Evolutionary conservation across 345 rosid genomes (phyloP).

Genomic region (Brassica nigra): DNA sequence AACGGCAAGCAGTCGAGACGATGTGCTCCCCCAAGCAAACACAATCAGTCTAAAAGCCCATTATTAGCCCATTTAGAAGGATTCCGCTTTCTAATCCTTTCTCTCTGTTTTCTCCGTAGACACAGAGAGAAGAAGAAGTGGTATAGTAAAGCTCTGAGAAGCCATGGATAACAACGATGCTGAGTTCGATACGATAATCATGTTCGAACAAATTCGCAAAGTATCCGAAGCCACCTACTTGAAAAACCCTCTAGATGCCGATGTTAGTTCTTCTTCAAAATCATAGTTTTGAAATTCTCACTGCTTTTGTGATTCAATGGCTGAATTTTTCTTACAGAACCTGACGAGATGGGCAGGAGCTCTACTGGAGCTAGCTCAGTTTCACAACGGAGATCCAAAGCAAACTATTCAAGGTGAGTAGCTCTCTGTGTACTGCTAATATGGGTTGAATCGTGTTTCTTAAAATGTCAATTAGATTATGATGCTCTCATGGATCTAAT

Average conservation of each 20-base stretch:
- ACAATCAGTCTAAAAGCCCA: slow-evolving; percentile 2
- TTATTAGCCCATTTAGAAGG: slow-evolving; percentile 1
- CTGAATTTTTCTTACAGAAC: slow-evolving; percentile 47
- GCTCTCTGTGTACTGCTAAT: neutral
- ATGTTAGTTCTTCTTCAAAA: slow-evolving; percentile 43
- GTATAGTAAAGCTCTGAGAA: slow-evolving; percentile 5
- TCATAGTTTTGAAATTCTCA: neutral
- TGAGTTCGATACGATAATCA: slow-evolving; percentile 67
- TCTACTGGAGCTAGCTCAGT: slow-evolving; percentile 85
- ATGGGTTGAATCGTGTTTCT: neutral
- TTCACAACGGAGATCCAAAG: slow-evolving; percentile 70
- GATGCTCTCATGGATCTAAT: neutral
- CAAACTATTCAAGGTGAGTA: slow-evolving; percentile 73
- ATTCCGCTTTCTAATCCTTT: neutral
- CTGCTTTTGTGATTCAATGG: slow-evolving; percentile 7
- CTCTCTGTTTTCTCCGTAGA: neutral
- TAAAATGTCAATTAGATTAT: neutral
- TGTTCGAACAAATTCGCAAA: slow-evolving; percentile 88
- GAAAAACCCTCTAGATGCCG: slow-evolving; percentile 72
- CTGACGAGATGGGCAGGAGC: slow-evolving; percentile 87
- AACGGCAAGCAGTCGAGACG: slow-evolving; percentile 14
- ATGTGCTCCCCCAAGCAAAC: neutral
- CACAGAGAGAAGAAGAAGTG: neutral
- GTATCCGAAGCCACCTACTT: slow-evolving; percentile 63
- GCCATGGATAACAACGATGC: slow-evolving; percentile 60